Base-by-base conservation (phyloP, 768 basidiomycete genomes). In the Wakefieldia striispora region DNA sequence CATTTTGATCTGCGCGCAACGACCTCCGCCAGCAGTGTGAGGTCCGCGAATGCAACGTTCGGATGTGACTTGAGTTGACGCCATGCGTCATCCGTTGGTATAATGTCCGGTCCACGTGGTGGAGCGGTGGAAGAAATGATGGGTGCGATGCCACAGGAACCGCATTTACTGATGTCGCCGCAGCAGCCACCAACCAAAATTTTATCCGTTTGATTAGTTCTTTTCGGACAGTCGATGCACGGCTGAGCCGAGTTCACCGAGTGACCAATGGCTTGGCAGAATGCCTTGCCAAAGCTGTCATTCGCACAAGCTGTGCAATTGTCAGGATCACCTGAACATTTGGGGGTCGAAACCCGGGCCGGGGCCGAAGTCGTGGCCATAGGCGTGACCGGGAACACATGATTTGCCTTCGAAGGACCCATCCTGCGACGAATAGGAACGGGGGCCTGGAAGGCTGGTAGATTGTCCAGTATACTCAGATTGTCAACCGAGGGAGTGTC, bases 291-390 rank as follows among this genome's bases (percentile, higher is more conserved):
- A 56, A 94, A 94, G 19, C 78, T 77, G 65, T 94, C 92, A 59
- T 88, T 85, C 4, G 84, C 85, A 63, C 92, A 95, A 4, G 91
- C 92, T 45, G 80, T 66, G 62, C 92, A 95, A 66, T 93, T 92
- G 9, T 79, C 76, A 3, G 92, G 92, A 61, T 95, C 90, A 12
- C 92, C 92, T 16, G 91, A 88, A 66, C 92, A 95, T 29, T 69
- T 78, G 49, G 59, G 58, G 27, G 65, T 50, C 36, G 64, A 55
- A 42, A n/a, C n/a, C n/a, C n/a, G n/a, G n/a, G 60, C 51, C 21
- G 58, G 51, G 33, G 33, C 33, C 33, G 70, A 56, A 20, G 69
- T 58, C 43, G 73, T 64, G 38, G 62, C 54, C 27, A 60, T 40
- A 21, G 68, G 60, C 17, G 78, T 71, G 37, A 77, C 67, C 9